Evolutionary conservation across 768 basidiomycete species (phyloP).

Genomic region (Leccinum variicolor): DNA sequence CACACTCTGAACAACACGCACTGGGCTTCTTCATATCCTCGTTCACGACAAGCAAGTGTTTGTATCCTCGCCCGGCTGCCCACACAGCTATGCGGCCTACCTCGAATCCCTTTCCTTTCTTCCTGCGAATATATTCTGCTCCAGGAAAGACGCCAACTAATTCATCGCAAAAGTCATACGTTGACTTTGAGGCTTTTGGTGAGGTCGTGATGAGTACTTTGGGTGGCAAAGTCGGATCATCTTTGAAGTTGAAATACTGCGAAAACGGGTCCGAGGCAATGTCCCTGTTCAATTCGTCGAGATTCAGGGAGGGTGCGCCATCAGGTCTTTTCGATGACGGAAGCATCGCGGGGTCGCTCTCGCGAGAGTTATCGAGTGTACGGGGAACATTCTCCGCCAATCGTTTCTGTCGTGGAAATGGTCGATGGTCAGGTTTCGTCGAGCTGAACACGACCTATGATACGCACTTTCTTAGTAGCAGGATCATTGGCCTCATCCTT

Average conservation of each 20-base stretch:
- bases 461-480: constrained; percentile 67
- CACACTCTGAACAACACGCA: constrained; percentile 39
- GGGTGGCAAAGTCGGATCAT: constrained; percentile 70
- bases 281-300: constrained; percentile 63
- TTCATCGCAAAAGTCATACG: constrained; percentile 93
- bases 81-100: constrained; percentile 88
- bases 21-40: constrained; percentile 95
- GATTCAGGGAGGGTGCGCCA: constrained; percentile 34
- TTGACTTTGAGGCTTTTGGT: constrained; percentile 79
- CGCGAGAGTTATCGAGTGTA: constrained; percentile 91
- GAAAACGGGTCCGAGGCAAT: constrained; percentile 76
- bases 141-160: constrained; percentile 87
- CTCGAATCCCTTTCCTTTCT: constrained; percentile 88
- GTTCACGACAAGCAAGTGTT: constrained; percentile 88
- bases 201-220: constrained; percentile 92
- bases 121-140: constrained; percentile 81
- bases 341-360: constrained; percentile 58
- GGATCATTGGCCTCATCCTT: constrained; percentile 78
- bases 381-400: constrained; percentile 80
- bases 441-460: not conserved
- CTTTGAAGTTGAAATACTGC: constrained; percentile 65
- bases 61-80: constrained; percentile 87
- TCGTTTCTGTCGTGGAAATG: constrained; percentile 62
- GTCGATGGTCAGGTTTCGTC: not conserved
- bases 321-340: constrained; percentile 32